phyloP scores from a whole-genome alignment of 768 basidiomycete species.

The Hysterangium stoloniferum region DNA sequence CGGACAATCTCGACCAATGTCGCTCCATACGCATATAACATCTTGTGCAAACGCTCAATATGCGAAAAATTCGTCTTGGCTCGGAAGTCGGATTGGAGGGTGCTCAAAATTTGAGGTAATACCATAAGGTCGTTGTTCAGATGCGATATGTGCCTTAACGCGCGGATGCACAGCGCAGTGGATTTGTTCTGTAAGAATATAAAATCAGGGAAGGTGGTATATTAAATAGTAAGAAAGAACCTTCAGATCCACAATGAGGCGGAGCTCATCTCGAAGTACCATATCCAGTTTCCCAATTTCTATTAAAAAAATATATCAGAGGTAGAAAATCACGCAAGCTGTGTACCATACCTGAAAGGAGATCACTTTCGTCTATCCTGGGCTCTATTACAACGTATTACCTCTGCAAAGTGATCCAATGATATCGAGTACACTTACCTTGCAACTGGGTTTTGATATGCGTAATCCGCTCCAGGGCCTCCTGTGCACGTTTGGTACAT shows the following conservation, averaged over 20 bases:
- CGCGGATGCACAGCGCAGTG: conserved; percentile 56
- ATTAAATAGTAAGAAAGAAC: conserved; percentile 15
- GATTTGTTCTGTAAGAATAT: conserved; percentile 52
- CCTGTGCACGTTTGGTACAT: conserved; percentile 49
- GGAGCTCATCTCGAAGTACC: conserved; percentile 54
- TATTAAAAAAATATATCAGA: conserved; percentile 20
- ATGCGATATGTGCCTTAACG: conserved; percentile 66
- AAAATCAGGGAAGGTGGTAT: conserved; percentile 15
- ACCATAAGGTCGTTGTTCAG: conserved; percentile 78
- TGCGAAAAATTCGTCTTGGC: conserved; percentile 82
- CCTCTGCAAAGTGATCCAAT: neutral
- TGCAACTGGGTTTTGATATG: conserved; percentile 43
- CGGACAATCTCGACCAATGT: conserved; percentile 88
- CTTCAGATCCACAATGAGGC: conserved; percentile 42
- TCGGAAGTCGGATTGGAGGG: conserved; percentile 67
- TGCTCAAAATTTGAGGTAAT: conserved; percentile 55
- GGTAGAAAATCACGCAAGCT: neutral
- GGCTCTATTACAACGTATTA: conserved; percentile 2
- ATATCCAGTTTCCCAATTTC: conserved; percentile 60
- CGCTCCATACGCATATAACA: conserved; percentile 88
- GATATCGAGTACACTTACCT: conserved; percentile 29
- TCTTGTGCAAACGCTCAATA: conserved; percentile 78
- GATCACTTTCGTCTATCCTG: conserved; percentile 4
- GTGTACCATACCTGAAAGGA: conserved; percentile 1
- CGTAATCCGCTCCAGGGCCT: conserved; percentile 47